Conservation (phyloP, 1,284 basidiomycete species). For the Athelia sp. region DNA sequence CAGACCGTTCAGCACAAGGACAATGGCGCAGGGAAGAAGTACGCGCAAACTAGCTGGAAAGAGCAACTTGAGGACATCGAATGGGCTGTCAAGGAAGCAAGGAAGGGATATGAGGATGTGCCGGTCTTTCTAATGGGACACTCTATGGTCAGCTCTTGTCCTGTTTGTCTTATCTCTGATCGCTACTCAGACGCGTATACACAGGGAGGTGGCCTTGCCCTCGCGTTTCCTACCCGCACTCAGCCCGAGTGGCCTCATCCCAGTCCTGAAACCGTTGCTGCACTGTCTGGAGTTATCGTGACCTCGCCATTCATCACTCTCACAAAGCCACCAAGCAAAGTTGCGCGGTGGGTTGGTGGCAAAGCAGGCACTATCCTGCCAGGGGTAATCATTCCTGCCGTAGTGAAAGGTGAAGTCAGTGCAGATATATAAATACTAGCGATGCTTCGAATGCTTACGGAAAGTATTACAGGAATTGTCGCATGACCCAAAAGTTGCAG, state of each 20-base stretch:
- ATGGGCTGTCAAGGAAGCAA: slow-evolving; percentile 57
- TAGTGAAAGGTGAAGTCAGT: slow-evolving; percentile 51
- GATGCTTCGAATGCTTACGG: not conserved
- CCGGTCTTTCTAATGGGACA: slow-evolving; percentile 78
- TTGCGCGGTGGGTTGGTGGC: slow-evolving; percentile 48
- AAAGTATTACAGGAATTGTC: slow-evolving; percentile 48
- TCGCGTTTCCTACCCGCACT: slow-evolving; percentile 54
- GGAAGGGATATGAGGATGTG: slow-evolving; percentile 35
- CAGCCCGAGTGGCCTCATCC: slow-evolving; percentile 30
- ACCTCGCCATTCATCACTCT: slow-evolving; percentile 61
- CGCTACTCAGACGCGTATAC: not conserved
- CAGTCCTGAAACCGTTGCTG: slow-evolving; percentile 32
- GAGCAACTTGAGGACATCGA: slow-evolving; percentile 69
- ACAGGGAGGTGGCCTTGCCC: slow-evolving; percentile 66
- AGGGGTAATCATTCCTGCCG: slow-evolving; percentile 53
- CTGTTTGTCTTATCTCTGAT: not conserved
- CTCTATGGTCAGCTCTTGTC: slow-evolving; percentile 63
- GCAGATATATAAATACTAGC: not conserved
- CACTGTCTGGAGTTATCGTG: slow-evolving; percentile 62
- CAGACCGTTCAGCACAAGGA: slow-evolving; percentile 49
- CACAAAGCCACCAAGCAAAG: slow-evolving; percentile 49
- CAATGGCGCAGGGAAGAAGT: slow-evolving; percentile 46
- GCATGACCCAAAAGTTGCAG: slow-evolving; percentile 54
- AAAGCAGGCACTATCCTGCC: slow-evolving; percentile 45
- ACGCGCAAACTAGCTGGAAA: slow-evolving; percentile 66